phyloP scores from a whole-genome alignment of 116 monocot genomes.

The Phalaenopsis hybrid region DNA sequence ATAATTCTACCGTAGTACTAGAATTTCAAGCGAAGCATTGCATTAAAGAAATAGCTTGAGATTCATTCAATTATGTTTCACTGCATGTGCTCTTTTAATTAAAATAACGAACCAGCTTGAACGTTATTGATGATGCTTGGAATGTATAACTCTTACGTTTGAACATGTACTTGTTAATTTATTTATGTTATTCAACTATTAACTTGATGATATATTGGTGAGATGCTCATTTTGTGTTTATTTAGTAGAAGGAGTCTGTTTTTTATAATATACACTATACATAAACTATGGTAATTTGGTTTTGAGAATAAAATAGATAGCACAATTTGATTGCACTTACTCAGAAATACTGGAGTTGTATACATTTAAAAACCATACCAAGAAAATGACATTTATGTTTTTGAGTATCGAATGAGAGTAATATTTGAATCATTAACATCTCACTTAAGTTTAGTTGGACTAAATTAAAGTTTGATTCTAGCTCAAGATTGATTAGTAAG shows the following conservation, averaged over 20 bases:
- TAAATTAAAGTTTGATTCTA: neutral
- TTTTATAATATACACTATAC: neutral
- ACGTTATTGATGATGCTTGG: neutral
- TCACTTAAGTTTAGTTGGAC: neutral
- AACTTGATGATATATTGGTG: neutral
- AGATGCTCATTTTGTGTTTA: neutral
- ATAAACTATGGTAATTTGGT: neutral
- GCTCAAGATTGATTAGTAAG: neutral
- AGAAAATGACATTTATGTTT: neutral
- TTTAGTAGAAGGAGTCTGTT: neutral
- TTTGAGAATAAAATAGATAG: neutral
- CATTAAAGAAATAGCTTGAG: neutral
- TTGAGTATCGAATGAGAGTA: neutral
- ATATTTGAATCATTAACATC: neutral
- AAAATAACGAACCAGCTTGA: neutral
- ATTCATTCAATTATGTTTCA: neutral
- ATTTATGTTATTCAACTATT: neutral
- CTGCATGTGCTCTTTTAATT: neutral
- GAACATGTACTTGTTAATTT: neutral
- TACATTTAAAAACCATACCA: neutral
- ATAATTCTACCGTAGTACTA: neutral
- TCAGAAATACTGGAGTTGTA: neutral
- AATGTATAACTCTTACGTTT: neutral
- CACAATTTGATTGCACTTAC: neutral
- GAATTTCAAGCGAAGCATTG: neutral